These are phyloP conservation scores for Candida ipomoeae DNA, from an alignment of 805 yeast genomes.

Conservation along the genomic window DNA sequence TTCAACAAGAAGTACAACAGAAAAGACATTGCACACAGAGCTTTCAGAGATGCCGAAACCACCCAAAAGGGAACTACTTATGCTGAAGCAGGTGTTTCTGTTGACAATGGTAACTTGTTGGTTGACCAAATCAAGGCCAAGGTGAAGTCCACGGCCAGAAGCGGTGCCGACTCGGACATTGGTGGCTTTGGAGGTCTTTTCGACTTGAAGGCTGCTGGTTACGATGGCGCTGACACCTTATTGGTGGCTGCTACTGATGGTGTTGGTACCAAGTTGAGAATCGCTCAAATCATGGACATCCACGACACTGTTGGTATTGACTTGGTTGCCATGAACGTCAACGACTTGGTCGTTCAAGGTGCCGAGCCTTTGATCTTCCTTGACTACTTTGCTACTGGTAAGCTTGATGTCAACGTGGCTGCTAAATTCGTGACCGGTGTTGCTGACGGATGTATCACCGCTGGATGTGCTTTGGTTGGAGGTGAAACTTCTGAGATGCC, in stretches of 20 bases:
- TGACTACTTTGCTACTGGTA: slow-evolving; percentile 95
- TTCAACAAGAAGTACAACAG: slow-evolving; percentile 80
- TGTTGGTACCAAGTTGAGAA: slow-evolving; percentile 93
- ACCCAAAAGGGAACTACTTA: slow-evolving; percentile 59
- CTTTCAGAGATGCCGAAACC: slow-evolving; percentile 57
- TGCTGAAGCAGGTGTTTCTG: slow-evolving; percentile 95
- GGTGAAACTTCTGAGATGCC: slow-evolving; percentile 99
- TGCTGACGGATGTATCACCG: slow-evolving; percentile 89
- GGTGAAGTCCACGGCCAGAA: slow-evolving; percentile 88
- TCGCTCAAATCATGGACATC: slow-evolving; percentile 84
- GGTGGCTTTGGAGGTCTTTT: slow-evolving; percentile 99
- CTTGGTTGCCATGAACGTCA: slow-evolving; percentile 98
- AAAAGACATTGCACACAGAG: slow-evolving; percentile 93
- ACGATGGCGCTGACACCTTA: slow-evolving; percentile 69
- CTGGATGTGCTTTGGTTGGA: slow-evolving; percentile 97
- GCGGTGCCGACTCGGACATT: slow-evolving; percentile 96
- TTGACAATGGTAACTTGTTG: slow-evolving; percentile 87
- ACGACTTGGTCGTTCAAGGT: slow-evolving; percentile 96
- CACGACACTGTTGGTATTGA: slow-evolving; percentile 99
- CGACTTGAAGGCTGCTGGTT: slow-evolving; percentile 86
- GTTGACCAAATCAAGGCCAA: slow-evolving; percentile 86
- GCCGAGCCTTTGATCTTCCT: slow-evolving; percentile 95
- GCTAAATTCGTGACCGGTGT: slow-evolving; percentile 91
- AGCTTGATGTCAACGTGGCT: slow-evolving; percentile 78
- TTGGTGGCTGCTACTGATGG: slow-evolving; percentile 98